These are phyloP conservation scores for Pseudocercospora eumusae DNA, from an alignment of 2,329 filamentous ascomycete species.

Conservation along the genomic window DNA sequence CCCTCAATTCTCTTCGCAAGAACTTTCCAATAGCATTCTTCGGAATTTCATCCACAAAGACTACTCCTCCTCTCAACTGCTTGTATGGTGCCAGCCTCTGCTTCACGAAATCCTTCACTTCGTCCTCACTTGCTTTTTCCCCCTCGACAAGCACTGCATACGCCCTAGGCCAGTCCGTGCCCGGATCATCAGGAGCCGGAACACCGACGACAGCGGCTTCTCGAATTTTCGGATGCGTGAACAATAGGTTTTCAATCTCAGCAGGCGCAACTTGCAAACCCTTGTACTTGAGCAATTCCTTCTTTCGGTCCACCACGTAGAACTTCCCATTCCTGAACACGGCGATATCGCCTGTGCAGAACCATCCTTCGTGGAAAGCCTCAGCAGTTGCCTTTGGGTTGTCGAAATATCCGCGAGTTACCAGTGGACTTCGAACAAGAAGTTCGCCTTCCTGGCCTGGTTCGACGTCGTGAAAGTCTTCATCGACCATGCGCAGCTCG, in stretches of 20 bases:
- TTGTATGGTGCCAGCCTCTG: conserved; percentile 50
- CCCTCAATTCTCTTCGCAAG: conserved; percentile 46
- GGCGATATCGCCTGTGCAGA: conserved; percentile 85
- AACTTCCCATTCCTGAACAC: conserved; percentile 79
- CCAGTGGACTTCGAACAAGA: conserved; percentile 33
- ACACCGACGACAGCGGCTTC: conserved; percentile 50
- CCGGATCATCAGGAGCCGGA: conserved; percentile 48
- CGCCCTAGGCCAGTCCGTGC: conserved; percentile 49
- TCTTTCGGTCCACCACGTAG: conserved; percentile 77
- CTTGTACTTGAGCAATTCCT: conserved; percentile 59
- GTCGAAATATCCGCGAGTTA: conserved; percentile 70
- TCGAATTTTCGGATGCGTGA: conserved; percentile 45
- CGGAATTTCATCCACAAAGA: conserved; percentile 49
- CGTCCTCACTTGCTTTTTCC: conserved; percentile 35
- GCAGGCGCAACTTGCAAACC: conserved; percentile 51
- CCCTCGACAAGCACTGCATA: conserved; percentile 45
- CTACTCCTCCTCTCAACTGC: conserved; percentile 48
- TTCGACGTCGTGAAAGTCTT: conserved; percentile 46
- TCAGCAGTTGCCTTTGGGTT: conserved; percentile 68
- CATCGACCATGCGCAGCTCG: conserved; percentile 46
- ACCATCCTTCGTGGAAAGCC: conserved; percentile 76
- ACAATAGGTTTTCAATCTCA: conserved; percentile 49
- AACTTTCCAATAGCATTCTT: conserved; percentile 53
- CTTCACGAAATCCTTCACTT: conserved; percentile 45
- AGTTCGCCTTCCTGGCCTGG: conserved; percentile 40